Evolutionary conservation across 148 eudicot species (phyloP), one percentile per base, ranked within the genome.

Genomic region (Heliamphora exappendiculata): DNA sequence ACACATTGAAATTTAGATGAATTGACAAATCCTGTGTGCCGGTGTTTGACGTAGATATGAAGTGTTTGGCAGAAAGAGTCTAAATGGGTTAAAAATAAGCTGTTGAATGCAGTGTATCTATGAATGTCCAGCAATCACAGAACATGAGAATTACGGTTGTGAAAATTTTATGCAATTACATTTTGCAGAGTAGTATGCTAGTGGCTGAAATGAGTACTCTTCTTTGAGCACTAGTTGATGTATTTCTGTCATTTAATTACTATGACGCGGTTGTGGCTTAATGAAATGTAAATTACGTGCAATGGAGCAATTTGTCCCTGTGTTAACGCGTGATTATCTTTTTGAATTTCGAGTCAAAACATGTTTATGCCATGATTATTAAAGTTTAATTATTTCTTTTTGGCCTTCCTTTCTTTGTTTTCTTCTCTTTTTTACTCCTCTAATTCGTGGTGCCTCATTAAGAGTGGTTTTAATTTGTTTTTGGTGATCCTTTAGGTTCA

Each of bases 401-500:
- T 0, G 33, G 33, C 33, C 13, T 29, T 31, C 24, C 33, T 50
- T 47, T 5, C 17, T 45, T 3, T 29, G 17, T 7, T 44, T 69
- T 8, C 16, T 29, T 36, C n/a, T 39, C 20, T 24, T 20, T 44
- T 20, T 1, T 24, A 11, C 26, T 26, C 63, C 5, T 49, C 16
- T n/a, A n/a, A n/a, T 37, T 73, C 67, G 53, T n/a, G 11, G 44
- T 51, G 20, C 41, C 41, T 28, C 31, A 14, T 55, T 45, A 6
- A 26, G 51, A 11, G 67, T 45, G 57, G 28, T 24, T 66, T 68
- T 14, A 44, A 67, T 22, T 80, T 76, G 66, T 54, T 72, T 28
- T 78, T 41, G 53, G 41, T 78, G 71, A 60, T 78, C 51, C 41
- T 76, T 66, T 90, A 91, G 93, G 96, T 91, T 79, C 96, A 91